Evolutionary conservation across 345 rosid genomes (phyloP), one percentile per base, ranked within the genome.

Genomic region (Brassica nigra): DNA sequence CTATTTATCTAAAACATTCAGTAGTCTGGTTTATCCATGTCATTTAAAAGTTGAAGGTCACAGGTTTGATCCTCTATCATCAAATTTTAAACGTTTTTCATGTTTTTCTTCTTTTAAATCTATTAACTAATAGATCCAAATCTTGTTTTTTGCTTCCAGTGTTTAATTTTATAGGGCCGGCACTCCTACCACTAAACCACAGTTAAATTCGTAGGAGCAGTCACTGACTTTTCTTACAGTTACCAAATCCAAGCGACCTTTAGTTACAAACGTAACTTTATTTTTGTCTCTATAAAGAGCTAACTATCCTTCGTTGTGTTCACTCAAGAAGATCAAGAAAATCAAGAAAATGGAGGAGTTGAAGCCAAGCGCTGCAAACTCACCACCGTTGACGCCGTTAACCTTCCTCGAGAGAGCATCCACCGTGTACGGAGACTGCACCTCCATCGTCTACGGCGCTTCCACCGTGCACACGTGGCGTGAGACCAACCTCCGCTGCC

Each of bases 331-430:
- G 16, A 62, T 66, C 49, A 31, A 42, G 49, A 42, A 14, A 52
- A 12, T 47, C 39, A 34, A 52, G 42, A 29, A 71, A 10, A 85
- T 85, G 86, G 86, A 86, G 44, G 61, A 67, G 5, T 23, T 88
- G 8, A 82, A 70, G 77, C 90, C 87, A 71, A 29, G 59, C 7
- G 71, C 78, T 2, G 84, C 86, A 6, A 88, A 81, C 66, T 81
- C 82, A 0, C 59, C 83, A 37, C 89, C 93, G 18, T 72, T 88
- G 4, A 88, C 93, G 1, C 88, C 87, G n/a, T 42, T 86, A 23
- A 79, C 68, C 10, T 85, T 86, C 66, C 20, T 89, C 4, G 89
- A 86, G 36, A 83, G 93, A 76, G 88, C 91, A 5, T 83, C 93
- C 55, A 73, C 76, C 52, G 90, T 83, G 3, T 87, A 90, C 16